Evolutionary conservation across 164 flowering plant species (phyloP).

Genomic region (Vitis rotundifolia): DNA sequence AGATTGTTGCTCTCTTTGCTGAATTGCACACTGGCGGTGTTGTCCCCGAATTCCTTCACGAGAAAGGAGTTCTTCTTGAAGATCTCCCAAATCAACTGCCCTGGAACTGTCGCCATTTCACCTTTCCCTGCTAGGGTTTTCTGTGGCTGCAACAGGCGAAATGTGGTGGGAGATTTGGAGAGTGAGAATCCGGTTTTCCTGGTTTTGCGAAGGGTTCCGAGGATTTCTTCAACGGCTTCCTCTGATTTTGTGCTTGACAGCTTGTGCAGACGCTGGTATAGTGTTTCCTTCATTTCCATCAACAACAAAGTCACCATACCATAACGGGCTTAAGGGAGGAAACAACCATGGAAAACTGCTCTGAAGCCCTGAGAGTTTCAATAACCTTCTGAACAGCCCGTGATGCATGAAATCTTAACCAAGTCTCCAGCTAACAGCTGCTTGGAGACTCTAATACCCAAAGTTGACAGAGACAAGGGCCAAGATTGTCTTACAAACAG

Average conservation of each 20-base stretch:
- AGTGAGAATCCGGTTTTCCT: conserved; percentile 26
- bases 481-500: conserved; percentile 82
- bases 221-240: conserved; percentile 29
- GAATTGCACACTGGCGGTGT: conserved; percentile 60
- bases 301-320: conserved; percentile 45
- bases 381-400: conserved; percentile 78
- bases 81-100: conserved; percentile 87
- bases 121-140: conserved; percentile 4
- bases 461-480: conserved; percentile 64
- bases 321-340: conserved; percentile 43
- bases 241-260: conserved; percentile 29
- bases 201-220: conserved; percentile 43
- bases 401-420: conserved; percentile 9
- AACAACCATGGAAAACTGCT: conserved; percentile 58
- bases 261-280: conserved; percentile 42
- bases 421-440: too few species aligned
- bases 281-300: conserved; percentile 12
- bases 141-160: too few species aligned
- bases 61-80: conserved; percentile 87
- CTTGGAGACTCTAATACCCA: conserved; percentile 24
- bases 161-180: not conserved
- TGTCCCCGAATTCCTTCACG: conserved; percentile 83
- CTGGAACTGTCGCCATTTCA: conserved; percentile 80
- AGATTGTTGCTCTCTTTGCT: conserved; percentile 89
- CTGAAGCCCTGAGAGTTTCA: conserved; percentile 57